A percentile compares a stretch with the other conserved stretches of the same genome.
Evolutionary conservation across 2,329 filamentous ascomycete species (phyloP).

Genomic region (Sordariomycetes sp.): DNA sequence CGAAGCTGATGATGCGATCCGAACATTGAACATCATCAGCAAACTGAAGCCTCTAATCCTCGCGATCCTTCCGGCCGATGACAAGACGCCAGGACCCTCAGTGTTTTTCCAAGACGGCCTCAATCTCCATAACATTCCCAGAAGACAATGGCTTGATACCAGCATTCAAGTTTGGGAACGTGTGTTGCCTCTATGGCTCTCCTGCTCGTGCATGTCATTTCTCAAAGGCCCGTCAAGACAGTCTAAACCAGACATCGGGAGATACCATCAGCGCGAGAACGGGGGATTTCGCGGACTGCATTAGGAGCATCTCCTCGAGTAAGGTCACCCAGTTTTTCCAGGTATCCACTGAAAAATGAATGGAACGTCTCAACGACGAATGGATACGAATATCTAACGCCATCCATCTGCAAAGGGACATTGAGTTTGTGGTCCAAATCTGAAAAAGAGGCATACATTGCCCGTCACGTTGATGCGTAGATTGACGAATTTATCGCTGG

Average conservation of each 20-base stretch:
- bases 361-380: conserved; percentile 15
- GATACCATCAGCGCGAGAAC: conserved; percentile 8
- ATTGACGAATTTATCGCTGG: not conserved
- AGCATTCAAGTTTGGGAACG: conserved; percentile 29
- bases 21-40: not conserved
- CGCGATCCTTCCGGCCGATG: conserved; percentile 15
- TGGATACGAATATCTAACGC: conserved; percentile 11
- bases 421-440: not conserved
- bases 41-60: conserved; percentile 15
- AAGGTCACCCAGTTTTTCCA: conserved; percentile 22
- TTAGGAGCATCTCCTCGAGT: conserved; percentile 23
- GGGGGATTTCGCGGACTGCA: conserved; percentile 23
- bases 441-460: not conserved
- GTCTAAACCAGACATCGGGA: conserved; percentile 15
- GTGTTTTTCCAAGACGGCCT: conserved; percentile 22
- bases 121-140: conserved; percentile 23
- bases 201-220: conserved; percentile 19
- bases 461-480: not conserved
- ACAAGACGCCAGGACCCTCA: conserved; percentile 14
- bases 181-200: conserved; percentile 23
- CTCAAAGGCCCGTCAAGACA: conserved; percentile 14
- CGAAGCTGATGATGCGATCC: not conserved
- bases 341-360: conserved; percentile 16
- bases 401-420: not conserved
- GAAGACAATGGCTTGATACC: conserved; percentile 19